Evolutionary conservation across 345 rosid species (phyloP), one percentile per base, ranked within the genome.

Genomic region (Hirschfeldia incana): DNA sequence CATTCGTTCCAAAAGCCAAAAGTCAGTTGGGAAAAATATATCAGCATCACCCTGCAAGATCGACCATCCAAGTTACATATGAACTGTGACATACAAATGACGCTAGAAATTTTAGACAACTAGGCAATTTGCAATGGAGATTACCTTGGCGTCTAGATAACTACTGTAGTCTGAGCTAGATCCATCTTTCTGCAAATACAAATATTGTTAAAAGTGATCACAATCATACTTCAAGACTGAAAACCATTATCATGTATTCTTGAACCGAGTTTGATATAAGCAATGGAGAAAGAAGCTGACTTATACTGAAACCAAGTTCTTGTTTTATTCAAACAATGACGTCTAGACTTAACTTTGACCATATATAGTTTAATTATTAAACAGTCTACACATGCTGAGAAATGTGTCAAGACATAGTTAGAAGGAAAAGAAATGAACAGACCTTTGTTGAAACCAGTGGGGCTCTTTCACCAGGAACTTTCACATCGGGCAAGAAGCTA

Each of bases 401-500:
- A 78, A 34, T 42, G 76, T 70, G 16, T 42, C 69, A 32, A 27
- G 58, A 69, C 39, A 66, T 42, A 39, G 30, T 39, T 65, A 66
- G 65, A 36, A 60, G 17, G 66, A 12, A 12, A 62, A 33, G 16
- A 49, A 69, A 12, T 33, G 36, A 77, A 76, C 73, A 13, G 73
- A 90, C 98, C 95, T 94, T 95, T 36, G 94, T 90, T 82, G 99
- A 93, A 65, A 95, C 98, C 81, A 95, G 72, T 59, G 99, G 99
- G 79, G 98, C 99, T 83, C 99, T 86, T 80, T 90, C 98, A 68
- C 98, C 98, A 69, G 88, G 87, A 86, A 93, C 78, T 80, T 81
- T 91, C 80, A 93, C 98, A 81, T 95, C 99, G 10, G 99, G 99
- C 75, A 95, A 90, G 90, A 84, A 95, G 81, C 92, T 93, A 69